These are phyloP conservation scores for Aspergillus persii DNA, from an alignment of 2,329 filamentous ascomycete species.

Conservation along the genomic window DNA sequence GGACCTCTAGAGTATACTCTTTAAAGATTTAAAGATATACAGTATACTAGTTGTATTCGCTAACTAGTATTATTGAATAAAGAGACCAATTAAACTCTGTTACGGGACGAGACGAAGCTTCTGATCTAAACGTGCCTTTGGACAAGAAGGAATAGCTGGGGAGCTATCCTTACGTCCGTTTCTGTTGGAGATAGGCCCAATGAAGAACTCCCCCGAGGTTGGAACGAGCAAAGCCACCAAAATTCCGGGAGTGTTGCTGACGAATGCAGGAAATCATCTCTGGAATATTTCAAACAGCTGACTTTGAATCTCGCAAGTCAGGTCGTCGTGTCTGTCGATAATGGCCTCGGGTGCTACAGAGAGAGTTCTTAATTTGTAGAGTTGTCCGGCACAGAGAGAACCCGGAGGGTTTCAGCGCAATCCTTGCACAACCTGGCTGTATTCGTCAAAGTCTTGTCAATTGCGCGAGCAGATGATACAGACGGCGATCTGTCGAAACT, in stretches of 20 bases:
- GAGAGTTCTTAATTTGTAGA: neutral
- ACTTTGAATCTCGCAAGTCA: constrained; percentile 1
- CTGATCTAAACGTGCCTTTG: too few relatives aligned
- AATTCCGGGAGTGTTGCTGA: neutral
- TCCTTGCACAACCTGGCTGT: constrained; percentile 1
- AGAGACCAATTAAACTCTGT: too few relatives aligned
- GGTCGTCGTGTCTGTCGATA: neutral
- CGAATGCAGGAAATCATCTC: constrained; percentile 1
- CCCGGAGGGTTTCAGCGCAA: constrained; percentile 1
- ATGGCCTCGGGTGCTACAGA: neutral
- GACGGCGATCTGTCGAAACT: too few relatives aligned
- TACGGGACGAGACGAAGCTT: too few relatives aligned
- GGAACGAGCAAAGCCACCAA: neutral
- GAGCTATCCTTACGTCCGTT: too few relatives aligned
- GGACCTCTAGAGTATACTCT: too few relatives aligned
- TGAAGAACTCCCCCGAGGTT: neutral
- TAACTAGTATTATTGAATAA: too few relatives aligned
- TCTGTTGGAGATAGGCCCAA: constrained; percentile 3
- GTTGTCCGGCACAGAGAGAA: constrained; percentile 2
- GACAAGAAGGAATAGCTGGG: too few relatives aligned
- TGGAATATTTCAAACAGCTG: neutral
- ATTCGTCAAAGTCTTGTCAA: too few relatives aligned
- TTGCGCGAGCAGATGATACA: too few relatives aligned
- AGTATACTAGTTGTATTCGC: too few relatives aligned
- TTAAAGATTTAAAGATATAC: too few relatives aligned